These are phyloP conservation scores for Claviceps monticola DNA, from an alignment of 2,329 filamentous ascomycete species.

Conservation along the genomic window DNA sequence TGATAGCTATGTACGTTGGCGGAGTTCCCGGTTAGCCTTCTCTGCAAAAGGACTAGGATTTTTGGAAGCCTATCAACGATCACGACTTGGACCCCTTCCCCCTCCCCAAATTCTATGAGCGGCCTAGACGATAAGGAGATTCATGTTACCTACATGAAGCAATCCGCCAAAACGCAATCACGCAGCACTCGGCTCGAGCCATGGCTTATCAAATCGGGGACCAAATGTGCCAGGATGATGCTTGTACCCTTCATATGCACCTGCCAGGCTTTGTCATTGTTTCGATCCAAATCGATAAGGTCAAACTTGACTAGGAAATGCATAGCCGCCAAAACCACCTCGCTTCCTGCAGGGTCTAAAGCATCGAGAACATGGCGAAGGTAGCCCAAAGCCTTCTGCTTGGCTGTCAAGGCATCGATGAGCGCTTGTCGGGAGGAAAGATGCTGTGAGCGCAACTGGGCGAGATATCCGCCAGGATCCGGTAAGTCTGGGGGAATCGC, in stretches of 20 bases:
- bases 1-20: constrained; percentile 20
- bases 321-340: constrained; percentile 33
- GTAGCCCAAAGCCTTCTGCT: constrained; percentile 31
- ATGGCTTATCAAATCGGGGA: constrained; percentile 14
- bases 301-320: constrained; percentile 39
- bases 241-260: constrained; percentile 32
- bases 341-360: constrained; percentile 26
- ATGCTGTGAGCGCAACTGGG: constrained; percentile 23
- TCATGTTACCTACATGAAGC: constrained; percentile 26
- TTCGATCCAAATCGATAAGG: constrained; percentile 33
- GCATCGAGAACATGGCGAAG: constrained; percentile 26
- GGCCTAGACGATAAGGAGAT: neutral
- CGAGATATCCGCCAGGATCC: constrained; percentile 23
- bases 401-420: constrained; percentile 32
- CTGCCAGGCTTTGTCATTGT: constrained; percentile 29
- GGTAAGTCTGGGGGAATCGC: constrained; percentile 17
- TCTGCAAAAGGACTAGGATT: neutral
- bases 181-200: constrained; percentile 22
- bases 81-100: neutral
- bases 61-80: neutral
- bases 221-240: constrained; percentile 25
- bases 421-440: constrained; percentile 25
- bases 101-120: neutral
- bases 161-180: constrained; percentile 34
- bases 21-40: neutral